phyloP scores from a whole-genome alignment of 441 rosid species.

The Isatis lusitanica region DNA sequence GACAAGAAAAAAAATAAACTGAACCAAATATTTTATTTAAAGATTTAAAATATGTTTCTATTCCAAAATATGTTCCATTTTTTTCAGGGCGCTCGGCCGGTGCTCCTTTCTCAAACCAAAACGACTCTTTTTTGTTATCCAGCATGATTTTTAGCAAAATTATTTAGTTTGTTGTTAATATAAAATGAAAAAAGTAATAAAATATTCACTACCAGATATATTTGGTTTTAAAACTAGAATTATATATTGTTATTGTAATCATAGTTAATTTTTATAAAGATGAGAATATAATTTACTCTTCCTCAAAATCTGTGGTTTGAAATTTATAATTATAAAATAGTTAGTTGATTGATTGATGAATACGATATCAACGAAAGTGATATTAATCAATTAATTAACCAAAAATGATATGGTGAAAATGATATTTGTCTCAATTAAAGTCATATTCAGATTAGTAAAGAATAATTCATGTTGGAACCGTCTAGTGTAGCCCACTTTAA shows the following conservation, averaged over 20 bases:
- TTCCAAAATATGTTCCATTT: too few species aligned
- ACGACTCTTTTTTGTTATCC: too few species aligned
- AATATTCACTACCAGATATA: too few species aligned
- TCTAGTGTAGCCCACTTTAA: constrained; percentile 21
- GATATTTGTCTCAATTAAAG: background rate
- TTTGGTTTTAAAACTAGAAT: background rate
- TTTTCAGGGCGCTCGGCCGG: too few species aligned
- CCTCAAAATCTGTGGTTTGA: background rate
- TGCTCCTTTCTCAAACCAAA: too few species aligned
- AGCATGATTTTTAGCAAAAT: too few species aligned
- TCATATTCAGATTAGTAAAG: background rate
- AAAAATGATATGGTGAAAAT: background rate
- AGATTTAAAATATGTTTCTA: too few species aligned
- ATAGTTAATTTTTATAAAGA: background rate
- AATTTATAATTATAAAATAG: background rate
- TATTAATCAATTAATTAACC: background rate
- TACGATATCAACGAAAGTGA: background rate
- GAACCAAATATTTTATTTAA: too few species aligned
- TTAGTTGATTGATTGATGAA: background rate
- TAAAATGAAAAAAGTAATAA: too few species aligned
- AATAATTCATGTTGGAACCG: background rate
- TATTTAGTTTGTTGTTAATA: too few species aligned
- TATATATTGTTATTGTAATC: background rate
- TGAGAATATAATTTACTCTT: background rate
- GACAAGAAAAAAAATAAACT: too few species aligned